A percentile compares a stretch with the other conserved stretches of the same genome.
These are phyloP conservation scores for Auxenochlorella protothecoides DNA, from an alignment of 139 green algal species.

Conservation along the genomic window DNA sequence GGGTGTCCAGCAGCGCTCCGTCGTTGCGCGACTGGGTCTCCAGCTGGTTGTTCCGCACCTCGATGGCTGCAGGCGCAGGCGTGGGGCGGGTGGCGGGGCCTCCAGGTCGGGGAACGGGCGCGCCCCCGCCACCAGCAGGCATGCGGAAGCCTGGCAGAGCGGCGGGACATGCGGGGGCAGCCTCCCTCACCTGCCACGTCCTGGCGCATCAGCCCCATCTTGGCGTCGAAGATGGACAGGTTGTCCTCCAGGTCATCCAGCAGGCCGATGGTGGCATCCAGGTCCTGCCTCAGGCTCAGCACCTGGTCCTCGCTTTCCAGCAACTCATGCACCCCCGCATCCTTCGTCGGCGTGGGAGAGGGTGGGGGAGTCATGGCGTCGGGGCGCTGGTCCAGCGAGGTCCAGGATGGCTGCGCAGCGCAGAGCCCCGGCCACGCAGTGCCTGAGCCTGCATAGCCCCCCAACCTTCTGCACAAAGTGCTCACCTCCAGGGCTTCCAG, in stretches of 20 bases:
- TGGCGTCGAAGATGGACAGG: constrained; percentile 35
- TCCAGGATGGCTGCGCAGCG: too few species aligned
- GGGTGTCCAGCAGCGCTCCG: constrained; percentile 20
- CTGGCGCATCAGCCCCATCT: constrained; percentile 38
- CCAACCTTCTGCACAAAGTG: not conserved
- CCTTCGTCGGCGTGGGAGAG: not conserved
- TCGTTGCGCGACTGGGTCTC: constrained; percentile 40
- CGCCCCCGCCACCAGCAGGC: too few species aligned
- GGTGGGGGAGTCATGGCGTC: not conserved
- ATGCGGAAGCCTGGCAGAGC: too few species aligned
- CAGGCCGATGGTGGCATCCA: constrained; percentile 16
- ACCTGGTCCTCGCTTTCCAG: constrained; percentile 27
- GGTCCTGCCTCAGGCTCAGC: constrained; percentile 12
- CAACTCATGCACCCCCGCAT: constrained; percentile 37
- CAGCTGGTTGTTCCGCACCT: constrained; percentile 43
- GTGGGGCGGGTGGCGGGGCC: too few species aligned
- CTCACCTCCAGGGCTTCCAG: constrained; percentile 35
- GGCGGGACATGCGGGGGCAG: too few species aligned
- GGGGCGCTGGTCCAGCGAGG: too few species aligned
- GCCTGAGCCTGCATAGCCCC: too few species aligned
- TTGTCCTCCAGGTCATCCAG: constrained; percentile 45
- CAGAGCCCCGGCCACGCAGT: too few species aligned
- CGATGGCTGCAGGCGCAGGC: constrained; percentile 22
- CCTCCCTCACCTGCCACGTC: constrained; percentile 9
- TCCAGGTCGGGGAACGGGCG: too few species aligned